Percentiles rank a stretch among this genome's conserved stretches.
These are phyloP conservation scores for Phellopilus nigrolimitatus DNA, from an alignment of 1,284 basidiomycete genomes.

Conservation along the genomic window DNA sequence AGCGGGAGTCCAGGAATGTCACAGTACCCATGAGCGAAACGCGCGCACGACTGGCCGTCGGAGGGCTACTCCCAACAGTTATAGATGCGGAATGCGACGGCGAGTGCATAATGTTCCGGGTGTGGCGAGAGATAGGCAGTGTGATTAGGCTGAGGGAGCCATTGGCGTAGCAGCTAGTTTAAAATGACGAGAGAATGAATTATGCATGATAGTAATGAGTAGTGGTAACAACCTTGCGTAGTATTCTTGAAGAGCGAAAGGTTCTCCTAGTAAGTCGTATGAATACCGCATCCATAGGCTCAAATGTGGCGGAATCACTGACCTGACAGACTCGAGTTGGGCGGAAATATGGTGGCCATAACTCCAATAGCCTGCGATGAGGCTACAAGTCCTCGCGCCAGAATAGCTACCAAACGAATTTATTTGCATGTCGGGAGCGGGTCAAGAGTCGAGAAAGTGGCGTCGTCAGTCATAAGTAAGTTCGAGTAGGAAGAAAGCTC, in stretches of 20 bases:
- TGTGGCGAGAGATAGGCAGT: slow-evolving; percentile 59
- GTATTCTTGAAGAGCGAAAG: slow-evolving; percentile 61
- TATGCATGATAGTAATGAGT: neutral
- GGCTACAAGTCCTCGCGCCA: slow-evolving; percentile 41
- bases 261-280: slow-evolving; percentile 38
- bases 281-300: neutral
- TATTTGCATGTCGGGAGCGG: neutral
- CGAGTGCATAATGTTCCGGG: slow-evolving; percentile 48
- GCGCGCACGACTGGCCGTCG: slow-evolving; percentile 40
- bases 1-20: slow-evolving; percentile 35
- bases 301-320: slow-evolving; percentile 14
- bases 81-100: slow-evolving; percentile 45
- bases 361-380: slow-evolving; percentile 38
- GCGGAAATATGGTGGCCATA: slow-evolving; percentile 48
- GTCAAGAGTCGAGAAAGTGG: neutral
- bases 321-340: slow-evolving; percentile 38
- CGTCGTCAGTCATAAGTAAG: neutral
- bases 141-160: slow-evolving; percentile 59
- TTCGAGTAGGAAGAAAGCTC: neutral
- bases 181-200: neutral
- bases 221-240: slow-evolving; percentile 36
- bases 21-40: slow-evolving; percentile 56
- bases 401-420: slow-evolving; percentile 31
- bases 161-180: slow-evolving; percentile 47
- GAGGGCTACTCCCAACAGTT: slow-evolving; percentile 42